Evolutionary conservation across 1,284 basidiomycete species (phyloP), one percentile per base, ranked within the genome.

Genomic region (Athelia psychrophila): DNA sequence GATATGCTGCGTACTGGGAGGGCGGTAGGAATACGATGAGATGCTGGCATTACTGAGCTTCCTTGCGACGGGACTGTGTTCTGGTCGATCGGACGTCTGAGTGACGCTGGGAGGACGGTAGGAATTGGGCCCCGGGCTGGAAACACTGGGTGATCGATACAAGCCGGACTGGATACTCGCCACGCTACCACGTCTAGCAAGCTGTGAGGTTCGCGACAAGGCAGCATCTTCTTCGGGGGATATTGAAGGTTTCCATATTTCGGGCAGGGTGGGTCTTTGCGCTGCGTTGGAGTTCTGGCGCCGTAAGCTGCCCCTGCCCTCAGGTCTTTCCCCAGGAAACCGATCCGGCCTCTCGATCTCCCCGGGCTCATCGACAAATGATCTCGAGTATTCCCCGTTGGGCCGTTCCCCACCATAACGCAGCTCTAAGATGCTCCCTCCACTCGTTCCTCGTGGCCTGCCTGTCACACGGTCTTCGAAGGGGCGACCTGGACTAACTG

Each of bases 181-280:
- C 1, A 61, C 68, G 56, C 75, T 77, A 25, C 68, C 63, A 13
- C 73, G 64, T 50, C 73, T 57, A 13, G 66, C 66, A 20, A 73
- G 55, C 10, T 59, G 55, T 49, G 64, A 66, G 2, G 69, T 64
- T 50, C 67, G 70, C 6, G 69, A 66, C 54, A 67, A 60, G 18
- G 68, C 64, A 0, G 65, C 61, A 47, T 78, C 77, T 44, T 78
- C 74, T 50, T 73, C 70, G 0, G 70, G 66, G 0, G 74, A 70
- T 15, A 74, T 69, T 0, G 69, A 61, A 3, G 77, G 75, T 40
- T 67, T 75, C 78, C 78, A 78, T 32, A 76, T 60, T 51, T 74
- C 70, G 13, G 70, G 74, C 1, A n/a, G n/a, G n/a, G 61, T 58
- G 48, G 56, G 55, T 15, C 56, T 51, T 6, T 51, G 47, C 16